Evolutionary conservation across 1,284 basidiomycete genomes (phyloP).

Genomic region (Mycena sp.): DNA sequence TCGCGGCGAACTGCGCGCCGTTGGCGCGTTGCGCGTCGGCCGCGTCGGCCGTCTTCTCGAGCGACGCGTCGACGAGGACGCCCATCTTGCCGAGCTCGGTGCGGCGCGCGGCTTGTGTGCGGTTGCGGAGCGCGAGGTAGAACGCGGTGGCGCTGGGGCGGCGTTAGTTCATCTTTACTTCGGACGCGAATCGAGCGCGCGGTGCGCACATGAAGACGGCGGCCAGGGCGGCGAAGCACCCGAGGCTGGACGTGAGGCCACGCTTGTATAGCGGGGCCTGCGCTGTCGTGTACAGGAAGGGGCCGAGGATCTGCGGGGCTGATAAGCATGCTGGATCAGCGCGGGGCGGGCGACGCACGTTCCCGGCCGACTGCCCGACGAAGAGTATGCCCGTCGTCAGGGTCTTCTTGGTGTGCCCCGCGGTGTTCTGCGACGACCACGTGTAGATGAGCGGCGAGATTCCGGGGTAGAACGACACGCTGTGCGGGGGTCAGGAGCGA

Average conservation of each 20-base stretch:
- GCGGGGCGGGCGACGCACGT: conserved; percentile 38
- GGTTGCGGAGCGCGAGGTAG: conserved; percentile 53
- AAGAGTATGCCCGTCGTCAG: conserved; percentile 52
- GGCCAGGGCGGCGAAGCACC: conserved; percentile 49
- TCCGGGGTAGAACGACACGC: conserved; percentile 30
- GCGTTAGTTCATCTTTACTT: not conserved
- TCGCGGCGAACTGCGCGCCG: conserved; percentile 31
- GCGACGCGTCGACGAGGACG: conserved; percentile 51
- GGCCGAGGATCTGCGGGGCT: conserved; percentile 48
- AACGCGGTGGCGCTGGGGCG: conserved; percentile 40
- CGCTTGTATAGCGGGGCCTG: conserved; percentile 25
- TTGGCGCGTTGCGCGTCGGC: conserved; percentile 38
- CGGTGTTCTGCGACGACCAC: conserved; percentile 55
- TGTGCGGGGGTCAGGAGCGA: not conserved
- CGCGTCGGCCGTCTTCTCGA: conserved; percentile 42
- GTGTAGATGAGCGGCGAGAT: conserved; percentile 51
- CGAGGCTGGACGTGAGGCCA: conserved; percentile 39
- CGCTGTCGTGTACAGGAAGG: conserved; percentile 49
- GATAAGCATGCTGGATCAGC: not conserved
- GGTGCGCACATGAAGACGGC: conserved; percentile 36
- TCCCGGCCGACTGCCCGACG: conserved; percentile 54
- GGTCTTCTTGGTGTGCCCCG: conserved; percentile 55
- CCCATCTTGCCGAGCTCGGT: conserved; percentile 50
- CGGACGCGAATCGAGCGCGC: not conserved
- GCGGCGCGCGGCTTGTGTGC: conserved; percentile 46